Evolutionary conservation across 768 basidiomycete genomes (phyloP), one percentile per base, ranked within the genome.

Genomic region (Mycena vitilis): DNA sequence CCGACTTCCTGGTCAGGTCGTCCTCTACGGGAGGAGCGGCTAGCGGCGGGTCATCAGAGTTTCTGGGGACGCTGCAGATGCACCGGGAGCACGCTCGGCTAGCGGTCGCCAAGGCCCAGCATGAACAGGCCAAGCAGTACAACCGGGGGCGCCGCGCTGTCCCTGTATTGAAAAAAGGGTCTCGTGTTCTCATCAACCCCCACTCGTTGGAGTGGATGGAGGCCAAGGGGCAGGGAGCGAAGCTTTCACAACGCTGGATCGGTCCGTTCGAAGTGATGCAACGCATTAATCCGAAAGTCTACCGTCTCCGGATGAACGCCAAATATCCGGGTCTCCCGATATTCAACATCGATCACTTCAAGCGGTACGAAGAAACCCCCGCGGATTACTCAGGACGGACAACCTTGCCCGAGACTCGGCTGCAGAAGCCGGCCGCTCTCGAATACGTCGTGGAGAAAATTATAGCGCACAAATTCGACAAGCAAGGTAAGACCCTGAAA

Each of bases 371-470:
- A 34, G 52, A 53, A 38, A 53, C 48, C 8, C 48, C 47, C 0
- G 49, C 5, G 12, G 57, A 59, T 22, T 53, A 52, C 0, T 48
- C 48, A 6, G 57, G 44, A 7, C 16, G 56, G 1, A 18, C 55
- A 0, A 10, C 2, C 0, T 20, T 65, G 9, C 64, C 64, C 0
- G 49, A 65, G 23, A 65, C 47, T 0, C 23, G 56, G 15, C 0
- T 45, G n/a, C 30, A 45, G 49, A 65, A 65, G 13, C 62, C 54
- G 4, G 49, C 6, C 9, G 51, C 11, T 22, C n/a, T 36, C 8
- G 57, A 65, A 53, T 65, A n/a, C n/a, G 20, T 57, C 1, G 64
- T 65, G 45, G 64, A 66, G 20, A 60, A 66, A 10, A 66, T 66
- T 0, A 49, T 66, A 0, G 59, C 58, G 2, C 65, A 66, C 36